Evolutionary conservation across 768 basidiomycete genomes (phyloP).

Genomic region (Chalciporus pseudorubinellus): DNA sequence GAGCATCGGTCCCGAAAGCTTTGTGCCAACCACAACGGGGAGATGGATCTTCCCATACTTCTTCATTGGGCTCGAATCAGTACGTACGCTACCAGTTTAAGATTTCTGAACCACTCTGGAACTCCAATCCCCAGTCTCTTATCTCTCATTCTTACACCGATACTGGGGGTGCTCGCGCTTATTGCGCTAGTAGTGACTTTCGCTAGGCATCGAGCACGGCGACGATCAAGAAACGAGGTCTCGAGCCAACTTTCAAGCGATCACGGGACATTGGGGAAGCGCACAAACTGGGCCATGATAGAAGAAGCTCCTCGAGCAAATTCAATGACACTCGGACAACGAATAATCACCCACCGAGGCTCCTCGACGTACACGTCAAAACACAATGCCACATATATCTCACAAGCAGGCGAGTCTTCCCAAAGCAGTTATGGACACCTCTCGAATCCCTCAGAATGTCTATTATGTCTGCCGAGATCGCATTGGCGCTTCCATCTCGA

Average conservation of each 20-base stretch:
- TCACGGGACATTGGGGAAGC: background rate
- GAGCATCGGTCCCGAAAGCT: background rate
- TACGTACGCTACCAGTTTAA: conserved; percentile 4
- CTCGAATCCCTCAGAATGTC: conserved; percentile 11
- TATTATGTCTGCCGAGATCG: conserved; percentile 8
- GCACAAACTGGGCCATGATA: background rate
- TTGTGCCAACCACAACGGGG: conserved; percentile 3
- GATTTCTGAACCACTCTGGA: background rate
- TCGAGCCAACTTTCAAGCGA: background rate
- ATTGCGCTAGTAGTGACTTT: conserved; percentile 7
- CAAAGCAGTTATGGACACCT: conserved; percentile 5
- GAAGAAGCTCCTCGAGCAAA: conserved; percentile 1
- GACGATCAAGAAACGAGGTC: background rate
- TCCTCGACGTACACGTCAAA: background rate
- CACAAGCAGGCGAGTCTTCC: conserved; percentile 7
- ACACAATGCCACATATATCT: background rate
- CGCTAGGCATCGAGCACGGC: conserved; percentile 1
- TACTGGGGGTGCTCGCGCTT: conserved; percentile 8
- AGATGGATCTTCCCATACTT: background rate
- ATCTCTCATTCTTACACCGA: conserved; percentile 8
- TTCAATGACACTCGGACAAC: background rate
- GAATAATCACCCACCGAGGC: background rate
- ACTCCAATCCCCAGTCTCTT: conserved; percentile 7
- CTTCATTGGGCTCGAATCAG: conserved; percentile 4
- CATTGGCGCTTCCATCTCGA: background rate